phyloP scores from a whole-genome alignment of 2,329 filamentous ascomycete species.

The Achaetomium macrosporum region DNA sequence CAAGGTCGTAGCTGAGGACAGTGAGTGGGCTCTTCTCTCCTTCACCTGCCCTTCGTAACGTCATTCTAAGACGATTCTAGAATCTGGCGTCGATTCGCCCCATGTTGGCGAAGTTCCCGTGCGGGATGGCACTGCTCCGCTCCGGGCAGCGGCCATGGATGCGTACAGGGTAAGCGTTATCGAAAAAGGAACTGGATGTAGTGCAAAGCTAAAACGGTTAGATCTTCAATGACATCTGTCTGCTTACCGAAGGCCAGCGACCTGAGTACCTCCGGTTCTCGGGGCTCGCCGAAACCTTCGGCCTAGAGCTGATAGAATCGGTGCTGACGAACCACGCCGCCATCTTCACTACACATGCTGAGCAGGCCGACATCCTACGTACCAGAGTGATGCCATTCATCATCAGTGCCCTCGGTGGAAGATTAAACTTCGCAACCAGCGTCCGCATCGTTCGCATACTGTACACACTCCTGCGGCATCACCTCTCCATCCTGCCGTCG shows the following conservation, averaged over 20 bases:
- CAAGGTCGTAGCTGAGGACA: constrained; percentile 78
- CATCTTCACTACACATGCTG: constrained; percentile 70
- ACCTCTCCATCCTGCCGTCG: constrained; percentile 65
- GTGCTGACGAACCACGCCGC: constrained; percentile 79
- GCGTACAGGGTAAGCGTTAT: constrained; percentile 58
- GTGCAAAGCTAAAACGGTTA: constrained; percentile 28
- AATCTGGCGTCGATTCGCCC: constrained; percentile 45
- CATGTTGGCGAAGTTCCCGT: constrained; percentile 62
- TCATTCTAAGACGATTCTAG: constrained; percentile 25
- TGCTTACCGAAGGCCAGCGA: constrained; percentile 77
- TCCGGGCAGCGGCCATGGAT: constrained; percentile 75
- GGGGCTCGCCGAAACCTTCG: constrained; percentile 72
- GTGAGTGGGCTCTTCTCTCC: constrained; percentile 39
- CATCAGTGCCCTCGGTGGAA: constrained; percentile 70
- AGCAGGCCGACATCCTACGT: constrained; percentile 74
- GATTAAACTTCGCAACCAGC: constrained; percentile 72
- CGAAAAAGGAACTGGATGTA: not conserved
- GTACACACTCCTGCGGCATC: constrained; percentile 71
- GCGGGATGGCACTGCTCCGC: constrained; percentile 57
- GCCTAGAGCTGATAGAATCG: constrained; percentile 86
- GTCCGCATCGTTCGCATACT: constrained; percentile 78
- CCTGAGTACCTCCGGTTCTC: constrained; percentile 77
- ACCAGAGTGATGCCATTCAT: constrained; percentile 76
- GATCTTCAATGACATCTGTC: constrained; percentile 85
- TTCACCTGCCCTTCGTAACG: not conserved